Base-by-base conservation (phyloP, 2,329 filamentous ascomycete species). In the Epichloe bromicola region DNA sequence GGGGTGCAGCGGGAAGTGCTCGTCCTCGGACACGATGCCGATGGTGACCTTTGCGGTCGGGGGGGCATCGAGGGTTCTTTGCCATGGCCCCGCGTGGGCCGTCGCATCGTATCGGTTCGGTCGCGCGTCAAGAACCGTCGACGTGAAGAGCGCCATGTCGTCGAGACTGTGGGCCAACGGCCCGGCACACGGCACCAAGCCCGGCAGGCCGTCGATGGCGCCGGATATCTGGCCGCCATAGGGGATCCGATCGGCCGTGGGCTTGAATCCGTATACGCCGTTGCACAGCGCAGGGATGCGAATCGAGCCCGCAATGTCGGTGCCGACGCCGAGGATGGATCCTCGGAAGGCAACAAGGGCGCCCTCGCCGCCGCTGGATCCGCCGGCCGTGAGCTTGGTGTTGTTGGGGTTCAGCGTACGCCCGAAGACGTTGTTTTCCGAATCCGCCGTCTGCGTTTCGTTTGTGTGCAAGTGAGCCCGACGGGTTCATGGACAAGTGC, bases 201-300 rank as follows among this genome's bases (percentile, higher is more conserved):
- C n/a, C n/a, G 46, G 50, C 23, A 46, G 26, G 7, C 51, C 44
- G 15, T 33, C 19, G 14, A 15, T 48, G 2, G 6, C n/a, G n/a
- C 20, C 65, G 3, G 61, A 61, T 0, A 59, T 58, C 19, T 61
- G 53, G 0, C 59, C 59, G 0, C 49, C 50, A 3, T 53, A 60
- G 0, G 80, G 78, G 48, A 82, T 78, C 2, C 80, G 71, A 14
- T 78, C 76, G 45, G 74, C 72, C 0, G 75, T 80, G 0, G 78
- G 75, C 4, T 73, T 70, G 19, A 81, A 69, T 2, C 76, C 75
- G 56, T 74, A 80, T 46, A 78, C 72, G 3, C 77, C 76, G 2
- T 74, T 76, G 54, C 74, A 79, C 0, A 75, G 67, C 2, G 78
- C 76, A 0, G 69, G 68, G 6, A 70, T 68, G 5, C 78, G 73